Conservation (phyloP, 2,329 filamentous ascomycete species). For the Graphiopsis chlorocephala region DNA sequence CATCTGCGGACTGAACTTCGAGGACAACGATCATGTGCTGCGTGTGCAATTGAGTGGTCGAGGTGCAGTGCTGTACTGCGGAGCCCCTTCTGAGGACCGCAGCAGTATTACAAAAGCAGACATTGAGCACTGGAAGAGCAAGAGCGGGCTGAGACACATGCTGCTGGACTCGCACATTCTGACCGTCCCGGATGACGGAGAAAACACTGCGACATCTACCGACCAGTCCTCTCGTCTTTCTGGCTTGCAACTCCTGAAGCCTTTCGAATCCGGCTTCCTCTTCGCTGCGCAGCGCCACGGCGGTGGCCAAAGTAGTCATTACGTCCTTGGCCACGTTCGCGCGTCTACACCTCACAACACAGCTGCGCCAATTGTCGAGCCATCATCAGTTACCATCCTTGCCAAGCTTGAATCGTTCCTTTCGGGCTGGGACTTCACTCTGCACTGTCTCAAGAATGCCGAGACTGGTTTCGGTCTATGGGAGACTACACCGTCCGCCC, state of each 20-base stretch:
- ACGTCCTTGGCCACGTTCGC: constrained; percentile 31
- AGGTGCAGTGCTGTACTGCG: constrained; percentile 35
- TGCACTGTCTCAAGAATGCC: constrained; percentile 21
- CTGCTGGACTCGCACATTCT: constrained; percentile 32
- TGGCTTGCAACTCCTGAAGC: constrained; percentile 32
- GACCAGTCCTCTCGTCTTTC: constrained; percentile 23
- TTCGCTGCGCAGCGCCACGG: constrained; percentile 33
- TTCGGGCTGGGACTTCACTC: constrained; percentile 28
- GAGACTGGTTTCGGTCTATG: constrained; percentile 27
- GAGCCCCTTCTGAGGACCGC: constrained; percentile 23
- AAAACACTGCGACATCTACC: background rate
- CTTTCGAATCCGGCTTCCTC: constrained; percentile 28
- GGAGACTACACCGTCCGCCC: constrained; percentile 33
- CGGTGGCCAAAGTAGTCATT: constrained; percentile 28
- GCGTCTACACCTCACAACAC: constrained; percentile 18
- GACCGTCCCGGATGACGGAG: constrained; percentile 10
- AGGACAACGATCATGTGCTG: constrained; percentile 32
- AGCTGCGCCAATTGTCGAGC: constrained; percentile 22
- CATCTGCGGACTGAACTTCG: constrained; percentile 36
- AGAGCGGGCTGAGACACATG: constrained; percentile 29
- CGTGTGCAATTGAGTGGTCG: constrained; percentile 34
- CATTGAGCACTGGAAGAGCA: constrained; percentile 35
- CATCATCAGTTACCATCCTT: constrained; percentile 27
- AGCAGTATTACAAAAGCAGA: constrained; percentile 16
- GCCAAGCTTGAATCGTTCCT: constrained; percentile 32